These are phyloP conservation scores for Juncus inflexus DNA, from an alignment of 176 grass and related monocot genomes.

Conservation along the genomic window DNA sequence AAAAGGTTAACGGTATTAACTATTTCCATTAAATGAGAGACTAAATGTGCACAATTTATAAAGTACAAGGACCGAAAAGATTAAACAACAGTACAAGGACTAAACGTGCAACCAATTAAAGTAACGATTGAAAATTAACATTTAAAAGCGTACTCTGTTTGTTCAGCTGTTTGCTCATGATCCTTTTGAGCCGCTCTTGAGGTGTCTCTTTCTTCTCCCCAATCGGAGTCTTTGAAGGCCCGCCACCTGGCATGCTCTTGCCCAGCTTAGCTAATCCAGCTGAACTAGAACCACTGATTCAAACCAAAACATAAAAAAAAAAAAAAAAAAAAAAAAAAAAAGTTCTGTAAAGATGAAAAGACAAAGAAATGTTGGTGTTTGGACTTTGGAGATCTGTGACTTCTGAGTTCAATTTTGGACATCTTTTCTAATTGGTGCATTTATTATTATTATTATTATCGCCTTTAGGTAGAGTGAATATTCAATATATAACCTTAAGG, in stretches of 20 bases:
- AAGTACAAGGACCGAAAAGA: background rate
- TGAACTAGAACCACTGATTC: slow-evolving; percentile 46
- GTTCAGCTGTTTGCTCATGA: slow-evolving; percentile 99
- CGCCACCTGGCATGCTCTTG: slow-evolving; percentile 49
- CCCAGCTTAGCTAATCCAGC: slow-evolving; percentile 84
- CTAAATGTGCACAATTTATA: too few relatives aligned
- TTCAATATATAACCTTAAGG: slow-evolving; percentile 39
- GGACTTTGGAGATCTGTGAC: slow-evolving; percentile 18
- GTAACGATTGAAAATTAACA: too few relatives aligned
- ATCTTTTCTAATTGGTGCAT: too few relatives aligned
- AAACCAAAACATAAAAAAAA: slow-evolving; percentile 31
- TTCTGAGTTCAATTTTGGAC: too few relatives aligned
- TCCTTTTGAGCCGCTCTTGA: slow-evolving; percentile 97
- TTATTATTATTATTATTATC: too few relatives aligned
- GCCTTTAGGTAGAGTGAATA: too few relatives aligned
- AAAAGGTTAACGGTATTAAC: background rate
- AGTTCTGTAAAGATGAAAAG: slow-evolving; percentile 20
- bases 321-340: slow-evolving; percentile 36
- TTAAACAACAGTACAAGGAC: too few relatives aligned
- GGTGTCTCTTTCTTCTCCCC: slow-evolving; percentile 97
- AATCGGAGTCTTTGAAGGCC: slow-evolving; percentile 44
- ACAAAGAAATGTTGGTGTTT: slow-evolving; percentile 19
- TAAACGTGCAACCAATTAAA: too few relatives aligned
- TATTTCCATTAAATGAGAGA: too few relatives aligned
- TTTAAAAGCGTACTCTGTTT: slow-evolving; percentile 82